Evolutionary conservation across 225 moss, liverwort and hornwort species (phyloP).

Genomic region (Antitrichia curtipendula): DNA sequence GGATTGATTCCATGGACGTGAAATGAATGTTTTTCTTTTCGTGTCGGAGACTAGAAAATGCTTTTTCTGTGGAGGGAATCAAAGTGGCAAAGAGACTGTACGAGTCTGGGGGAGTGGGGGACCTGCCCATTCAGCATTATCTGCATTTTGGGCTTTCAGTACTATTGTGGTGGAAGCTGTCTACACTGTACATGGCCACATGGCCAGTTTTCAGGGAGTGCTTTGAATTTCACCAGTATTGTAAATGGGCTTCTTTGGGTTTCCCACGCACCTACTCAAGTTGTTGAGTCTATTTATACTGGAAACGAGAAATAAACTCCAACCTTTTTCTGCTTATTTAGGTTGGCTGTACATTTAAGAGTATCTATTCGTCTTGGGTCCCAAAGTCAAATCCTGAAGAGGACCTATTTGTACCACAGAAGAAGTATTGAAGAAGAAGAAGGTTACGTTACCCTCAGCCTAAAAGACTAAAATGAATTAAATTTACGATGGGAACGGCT

Average conservation of each 20-base stretch:
- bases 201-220: background rate
- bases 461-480: no score
- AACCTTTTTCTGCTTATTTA: background rate
- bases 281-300: background rate
- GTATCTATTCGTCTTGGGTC: background rate
- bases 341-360: no score
- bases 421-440: background rate
- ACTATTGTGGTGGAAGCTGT: background rate
- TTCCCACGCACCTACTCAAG: background rate
- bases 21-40: background rate
- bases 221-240: background rate
- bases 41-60: background rate
- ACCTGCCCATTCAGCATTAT: conserved; percentile 7
- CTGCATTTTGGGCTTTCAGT: background rate
- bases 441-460: background rate
- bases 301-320: background rate
- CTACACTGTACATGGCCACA: background rate
- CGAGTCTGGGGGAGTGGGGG: background rate
- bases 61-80: background rate
- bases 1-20: background rate
- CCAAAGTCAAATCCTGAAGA: background rate
- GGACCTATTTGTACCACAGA: background rate
- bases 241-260: background rate
- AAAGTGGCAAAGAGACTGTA: background rate
- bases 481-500: background rate